Evolutionary conservation across 2,329 filamentous ascomycete genomes (phyloP).

Genomic region (Calonectria hawksworthii): DNA sequence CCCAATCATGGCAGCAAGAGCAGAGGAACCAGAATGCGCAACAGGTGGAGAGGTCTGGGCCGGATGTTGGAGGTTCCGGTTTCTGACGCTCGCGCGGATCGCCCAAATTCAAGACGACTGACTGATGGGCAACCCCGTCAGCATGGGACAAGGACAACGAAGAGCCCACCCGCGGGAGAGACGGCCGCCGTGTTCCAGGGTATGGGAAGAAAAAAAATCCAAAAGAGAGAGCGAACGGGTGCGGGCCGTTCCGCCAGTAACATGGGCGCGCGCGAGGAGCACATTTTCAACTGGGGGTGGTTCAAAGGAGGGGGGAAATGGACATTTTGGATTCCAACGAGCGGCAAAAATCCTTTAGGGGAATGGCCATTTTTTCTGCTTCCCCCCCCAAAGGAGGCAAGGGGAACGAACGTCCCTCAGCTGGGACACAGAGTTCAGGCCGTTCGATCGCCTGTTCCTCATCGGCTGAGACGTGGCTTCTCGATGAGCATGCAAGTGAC

Average conservation of each 20-base stretch:
- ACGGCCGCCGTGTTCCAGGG: background rate
- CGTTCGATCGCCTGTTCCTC: background rate
- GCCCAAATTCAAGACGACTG: background rate
- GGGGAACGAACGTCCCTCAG: background rate
- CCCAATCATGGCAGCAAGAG: background rate
- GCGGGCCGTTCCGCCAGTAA: conserved; percentile 13
- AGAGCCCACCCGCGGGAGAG: background rate
- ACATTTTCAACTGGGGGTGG: background rate
- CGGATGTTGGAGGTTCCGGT: background rate
- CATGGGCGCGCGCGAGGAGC: background rate
- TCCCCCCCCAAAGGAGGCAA: background rate
- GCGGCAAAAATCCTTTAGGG: background rate
- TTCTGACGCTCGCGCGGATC: background rate
- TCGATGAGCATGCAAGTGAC: conserved; percentile 6
- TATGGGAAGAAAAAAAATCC: background rate
- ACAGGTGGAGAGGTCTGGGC: background rate
- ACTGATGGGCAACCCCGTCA: background rate
- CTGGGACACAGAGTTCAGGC: background rate
- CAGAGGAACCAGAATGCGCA: background rate
- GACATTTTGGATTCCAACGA: background rate
- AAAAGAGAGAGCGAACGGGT: background rate
- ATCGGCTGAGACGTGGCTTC: background rate
- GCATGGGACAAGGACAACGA: background rate
- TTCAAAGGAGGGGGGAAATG: no score
- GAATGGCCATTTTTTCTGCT: background rate